These are phyloP conservation scores for Exophiala spinifera DNA, from an alignment of 2,329 filamentous ascomycete species.

Conservation along the genomic window DNA sequence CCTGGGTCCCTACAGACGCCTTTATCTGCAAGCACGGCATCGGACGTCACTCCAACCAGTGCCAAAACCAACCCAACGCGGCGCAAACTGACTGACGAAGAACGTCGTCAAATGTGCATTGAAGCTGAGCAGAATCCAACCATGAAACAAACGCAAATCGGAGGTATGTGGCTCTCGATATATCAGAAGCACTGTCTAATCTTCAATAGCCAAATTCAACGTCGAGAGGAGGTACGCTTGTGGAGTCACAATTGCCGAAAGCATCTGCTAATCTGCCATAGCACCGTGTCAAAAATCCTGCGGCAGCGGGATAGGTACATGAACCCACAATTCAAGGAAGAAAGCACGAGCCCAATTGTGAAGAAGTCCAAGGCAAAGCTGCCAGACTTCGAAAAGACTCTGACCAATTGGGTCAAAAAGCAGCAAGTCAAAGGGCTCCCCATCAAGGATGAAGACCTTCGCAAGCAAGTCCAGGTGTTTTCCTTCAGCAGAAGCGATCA, in stretches of 20 bases:
- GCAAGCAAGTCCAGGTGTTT: conserved; percentile 27
- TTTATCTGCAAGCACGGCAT: conserved; percentile 40
- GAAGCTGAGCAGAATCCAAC: conserved; percentile 88
- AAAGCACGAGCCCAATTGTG: conserved; percentile 66
- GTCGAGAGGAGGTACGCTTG: conserved; percentile 84
- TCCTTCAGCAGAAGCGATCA: conserved; percentile 30
- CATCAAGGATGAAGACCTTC: conserved; percentile 27
- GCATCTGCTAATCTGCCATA: conserved; percentile 40
- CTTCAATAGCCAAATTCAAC: conserved; percentile 70
- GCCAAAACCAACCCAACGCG: conserved; percentile 56
- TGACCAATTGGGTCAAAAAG: conserved; percentile 83
- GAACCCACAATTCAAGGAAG: conserved; percentile 59
- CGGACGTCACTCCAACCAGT: conserved; percentile 37
- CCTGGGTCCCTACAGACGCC: conserved; percentile 52
- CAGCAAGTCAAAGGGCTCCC: conserved; percentile 67
- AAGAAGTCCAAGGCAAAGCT: conserved; percentile 82
- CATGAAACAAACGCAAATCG: conserved; percentile 94
- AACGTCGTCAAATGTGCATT: conserved; percentile 88
- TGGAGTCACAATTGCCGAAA: conserved; percentile 1
- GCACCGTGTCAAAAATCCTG: conserved; percentile 97
- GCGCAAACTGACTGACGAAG: conserved; percentile 85
- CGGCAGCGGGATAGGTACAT: conserved; percentile 94
- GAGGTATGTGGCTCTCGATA: conserved; percentile 54
- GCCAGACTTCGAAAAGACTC: conserved; percentile 86
- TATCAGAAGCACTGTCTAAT: conserved; percentile 33